Percentiles rank a stretch among this genome's conserved stretches.
phyloP scores from a whole-genome alignment of 2,329 filamentous ascomycete species.

The Zasmidium citrigriseum region DNA sequence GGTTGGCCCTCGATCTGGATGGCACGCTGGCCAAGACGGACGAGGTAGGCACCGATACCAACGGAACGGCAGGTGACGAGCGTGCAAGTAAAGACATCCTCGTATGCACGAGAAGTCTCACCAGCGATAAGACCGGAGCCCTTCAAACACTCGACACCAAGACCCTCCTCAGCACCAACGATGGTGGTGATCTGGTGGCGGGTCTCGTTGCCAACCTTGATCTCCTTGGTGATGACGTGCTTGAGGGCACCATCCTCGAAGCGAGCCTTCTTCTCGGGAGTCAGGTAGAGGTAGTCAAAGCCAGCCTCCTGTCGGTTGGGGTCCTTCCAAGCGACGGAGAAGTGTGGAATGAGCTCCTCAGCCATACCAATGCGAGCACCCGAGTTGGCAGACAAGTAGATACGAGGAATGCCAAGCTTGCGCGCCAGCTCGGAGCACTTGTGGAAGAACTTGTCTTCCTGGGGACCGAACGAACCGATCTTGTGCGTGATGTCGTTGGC shows the following conservation, averaged over 20 bases:
- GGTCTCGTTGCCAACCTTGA: conserved; percentile 83
- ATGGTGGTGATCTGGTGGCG: conserved; percentile 93
- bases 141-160: conserved; percentile 95
- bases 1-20: conserved; percentile 99
- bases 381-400: conserved; percentile 98
- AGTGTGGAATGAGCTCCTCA: conserved; percentile 94
- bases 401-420: conserved; percentile 90
- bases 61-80: conserved; percentile 97
- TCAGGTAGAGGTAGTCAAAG: conserved; percentile 97
- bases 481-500: conserved; percentile 99
- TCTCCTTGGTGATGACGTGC: conserved; percentile 82
- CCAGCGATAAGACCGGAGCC: conserved; percentile 98
- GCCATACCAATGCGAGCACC: conserved; percentile 96
- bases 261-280: conserved; percentile 78
- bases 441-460: conserved; percentile 97
- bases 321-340: conserved; percentile 97
- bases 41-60: conserved; percentile 98
- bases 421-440: conserved; percentile 97
- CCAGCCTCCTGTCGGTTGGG: conserved; percentile 75
- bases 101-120: conserved; percentile 94
- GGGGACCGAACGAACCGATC: conserved; percentile 95
- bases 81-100: conserved; percentile 98
- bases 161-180: conserved; percentile 88
- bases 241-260: conserved; percentile 77
- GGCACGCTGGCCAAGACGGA: conserved; percentile 95